These are phyloP conservation scores for Aspergillus sp. DNA, from an alignment of 2,329 filamentous ascomycete genomes.

Conservation along the genomic window DNA sequence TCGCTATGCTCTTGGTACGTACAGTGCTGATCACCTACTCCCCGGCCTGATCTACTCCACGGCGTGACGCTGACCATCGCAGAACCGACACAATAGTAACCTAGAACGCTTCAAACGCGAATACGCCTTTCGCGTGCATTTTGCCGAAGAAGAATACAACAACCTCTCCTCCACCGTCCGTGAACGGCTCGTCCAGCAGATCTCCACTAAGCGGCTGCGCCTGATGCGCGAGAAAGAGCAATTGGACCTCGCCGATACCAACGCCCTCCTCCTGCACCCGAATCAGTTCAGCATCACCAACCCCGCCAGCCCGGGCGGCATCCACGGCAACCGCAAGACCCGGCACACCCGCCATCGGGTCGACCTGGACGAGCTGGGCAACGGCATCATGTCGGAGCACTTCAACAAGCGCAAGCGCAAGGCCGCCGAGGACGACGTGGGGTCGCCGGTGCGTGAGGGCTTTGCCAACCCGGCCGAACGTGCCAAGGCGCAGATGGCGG, in stretches of 20 bases:
- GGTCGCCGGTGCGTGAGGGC: slow-evolving; percentile 54
- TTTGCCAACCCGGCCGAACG: slow-evolving; percentile 50
- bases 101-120: slow-evolving; percentile 56
- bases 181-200: slow-evolving; percentile 57
- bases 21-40: neutral
- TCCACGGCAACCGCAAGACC: slow-evolving; percentile 61
- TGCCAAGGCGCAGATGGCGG: slow-evolving; percentile 51
- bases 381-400: slow-evolving; percentile 45
- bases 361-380: slow-evolving; percentile 52
- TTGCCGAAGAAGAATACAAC: slow-evolving; percentile 62
- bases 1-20: slow-evolving; percentile 77
- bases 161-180: slow-evolving; percentile 58
- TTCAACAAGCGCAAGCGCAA: slow-evolving; percentile 60
- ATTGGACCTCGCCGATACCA: slow-evolving; percentile 64
- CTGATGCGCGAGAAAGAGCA: slow-evolving; percentile 65
- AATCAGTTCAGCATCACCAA: slow-evolving; percentile 66
- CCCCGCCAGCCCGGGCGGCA: slow-evolving; percentile 60
- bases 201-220: slow-evolving; percentile 56
- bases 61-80: slow-evolving; percentile 3
- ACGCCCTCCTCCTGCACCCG: slow-evolving; percentile 62
- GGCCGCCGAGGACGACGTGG: slow-evolving; percentile 55
- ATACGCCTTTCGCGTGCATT: slow-evolving; percentile 58
- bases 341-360: slow-evolving; percentile 59
- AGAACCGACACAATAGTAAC: slow-evolving; percentile 58
- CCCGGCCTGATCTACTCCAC: neutral